Evolutionary conservation across 164 flowering plant genomes (phyloP).

Genomic region (Euptelea pleiosperma): DNA sequence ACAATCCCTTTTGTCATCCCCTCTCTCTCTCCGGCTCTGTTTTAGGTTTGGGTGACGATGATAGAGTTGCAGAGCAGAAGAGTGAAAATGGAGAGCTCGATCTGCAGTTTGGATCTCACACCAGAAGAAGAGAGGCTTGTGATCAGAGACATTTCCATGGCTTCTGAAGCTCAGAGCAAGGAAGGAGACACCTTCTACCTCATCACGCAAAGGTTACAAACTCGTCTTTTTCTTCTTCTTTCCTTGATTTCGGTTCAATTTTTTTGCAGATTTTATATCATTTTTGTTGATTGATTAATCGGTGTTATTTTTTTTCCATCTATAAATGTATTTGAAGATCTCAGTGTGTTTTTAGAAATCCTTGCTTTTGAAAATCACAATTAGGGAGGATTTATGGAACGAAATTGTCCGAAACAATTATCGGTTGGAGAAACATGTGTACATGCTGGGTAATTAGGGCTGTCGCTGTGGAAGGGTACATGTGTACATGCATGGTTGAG

Average conservation of each 20-base stretch:
- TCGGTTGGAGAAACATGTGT: neutral
- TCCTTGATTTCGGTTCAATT: neutral
- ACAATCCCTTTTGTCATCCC: neutral
- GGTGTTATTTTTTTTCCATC: too few relatives aligned
- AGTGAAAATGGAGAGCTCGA: slow-evolving; percentile 21
- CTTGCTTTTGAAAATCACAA: too few relatives aligned
- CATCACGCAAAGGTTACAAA: slow-evolving; percentile 64
- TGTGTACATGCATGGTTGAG: too few relatives aligned
- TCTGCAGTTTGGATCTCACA: slow-evolving; percentile 21
- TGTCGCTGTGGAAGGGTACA: too few relatives aligned
- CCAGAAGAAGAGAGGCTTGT: slow-evolving; percentile 79
- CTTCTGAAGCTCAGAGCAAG: slow-evolving; percentile 64
- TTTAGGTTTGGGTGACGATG: neutral
- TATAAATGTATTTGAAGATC: neutral
- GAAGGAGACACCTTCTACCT: slow-evolving; percentile 80
- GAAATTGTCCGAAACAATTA: neutral
- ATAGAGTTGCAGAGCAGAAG: slow-evolving; percentile 2
- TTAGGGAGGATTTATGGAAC: too few relatives aligned
- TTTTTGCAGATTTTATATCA: neutral
- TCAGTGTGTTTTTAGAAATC: neutral
- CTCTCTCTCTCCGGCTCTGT: neutral
- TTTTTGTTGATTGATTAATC: too few relatives aligned
- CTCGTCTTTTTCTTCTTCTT: neutral
- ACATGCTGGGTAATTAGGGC: too few relatives aligned
- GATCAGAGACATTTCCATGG: slow-evolving; percentile 61